Base-by-base conservation (phyloP, 1,284 basidiomycete species). In the Cystobasidium sp. region DNA sequence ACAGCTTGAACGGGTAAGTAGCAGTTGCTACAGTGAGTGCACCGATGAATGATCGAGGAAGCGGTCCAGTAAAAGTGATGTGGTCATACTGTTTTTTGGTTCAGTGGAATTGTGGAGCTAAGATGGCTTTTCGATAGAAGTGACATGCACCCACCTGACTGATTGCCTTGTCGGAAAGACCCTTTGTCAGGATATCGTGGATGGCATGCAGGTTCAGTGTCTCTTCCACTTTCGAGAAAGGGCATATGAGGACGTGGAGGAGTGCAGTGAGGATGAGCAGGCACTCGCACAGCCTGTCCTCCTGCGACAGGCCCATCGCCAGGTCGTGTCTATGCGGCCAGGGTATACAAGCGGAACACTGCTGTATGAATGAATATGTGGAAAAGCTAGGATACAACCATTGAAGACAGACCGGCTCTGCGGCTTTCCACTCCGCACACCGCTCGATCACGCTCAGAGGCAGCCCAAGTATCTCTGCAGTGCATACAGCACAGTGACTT, bases 181-280 rank as follows among this genome's bases (percentile, higher is more conserved):
- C 93, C 78, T 91, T 90, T 84, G 90, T 87, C 43, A 97, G 84
- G 22, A 93, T 85, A 82, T 99, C 96, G 81, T 97, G 93, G 0
- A 87, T 88, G 0, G 93, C 95, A 81, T 99, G 96, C 6, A 98
- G 86, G 76, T 91, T 94, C 85, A 98, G 97, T 80, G 91, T 93
- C 84, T 99, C 96, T 82, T 99, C 97, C 51, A 99, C 96, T 84
- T 99, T 99, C 3, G 92, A 93, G 81, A 91, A 95, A 0, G 96
- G 96, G 2, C 91, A 87, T 6, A 92, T 82, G 6, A 91, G 77
- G 68, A 94, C 89, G 79, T 95, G 90, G 0, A 82, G 76, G 84
- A 87, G 89, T 55, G 86, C 85, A 37, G 88, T 84, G 0, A 83
- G 78, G 52, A 91, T 81, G 6, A 93, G 82, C 4, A 89, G 78